Base-by-base conservation (phyloP, 768 basidiomycete species). In the Clitopilus hobsonii region DNA sequence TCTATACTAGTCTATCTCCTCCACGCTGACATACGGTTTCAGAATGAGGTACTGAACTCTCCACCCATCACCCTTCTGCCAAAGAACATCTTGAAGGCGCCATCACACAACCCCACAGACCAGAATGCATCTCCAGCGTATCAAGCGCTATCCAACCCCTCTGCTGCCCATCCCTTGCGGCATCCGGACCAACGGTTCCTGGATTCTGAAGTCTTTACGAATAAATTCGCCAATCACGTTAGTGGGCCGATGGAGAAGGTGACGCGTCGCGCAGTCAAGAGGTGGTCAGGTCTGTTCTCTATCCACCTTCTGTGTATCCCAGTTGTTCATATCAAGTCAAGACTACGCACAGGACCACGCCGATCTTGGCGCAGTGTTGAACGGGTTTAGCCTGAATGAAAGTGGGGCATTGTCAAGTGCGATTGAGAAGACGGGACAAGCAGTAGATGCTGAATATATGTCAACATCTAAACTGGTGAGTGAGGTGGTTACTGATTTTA, bases 351-450 rank as follows among this genome's bases (percentile, higher is more conserved):
- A 91, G 57, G 95, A 97, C 64, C 85, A 94, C 67, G 83, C 89
- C 8, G 95, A 98, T 60, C 80, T 98, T 2, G 95, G 95, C 29
- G 95, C 92, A 18, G 84, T 89, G 11, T 75, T 96, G 61, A 98
- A 98, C 65, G 94, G 91, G 0, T 97, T 92, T 67, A 94, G 94
- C 67, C 74, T 97, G 58, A 95, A 91, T 61, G 93, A 97, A 76
- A 77, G 69, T 27, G 85, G 83, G 1, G 72, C 77, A 29, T 73
- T 96, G 20, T 83, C 91, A n/a, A 70, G 80, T 55, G 91, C 96
- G 7, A 83, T 98, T 58, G 97, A 99, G 75, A 95, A 92, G 73
- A 94, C 94, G 0, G 97, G 97, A 1, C 96, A 98, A 69, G 97
- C 97, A 14, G 83, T 94, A 45, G 97, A 99, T 70, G 80, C 89